These are phyloP conservation scores for Linum tenue DNA, from an alignment of 345 rosid genomes.

Conservation along the genomic window DNA sequence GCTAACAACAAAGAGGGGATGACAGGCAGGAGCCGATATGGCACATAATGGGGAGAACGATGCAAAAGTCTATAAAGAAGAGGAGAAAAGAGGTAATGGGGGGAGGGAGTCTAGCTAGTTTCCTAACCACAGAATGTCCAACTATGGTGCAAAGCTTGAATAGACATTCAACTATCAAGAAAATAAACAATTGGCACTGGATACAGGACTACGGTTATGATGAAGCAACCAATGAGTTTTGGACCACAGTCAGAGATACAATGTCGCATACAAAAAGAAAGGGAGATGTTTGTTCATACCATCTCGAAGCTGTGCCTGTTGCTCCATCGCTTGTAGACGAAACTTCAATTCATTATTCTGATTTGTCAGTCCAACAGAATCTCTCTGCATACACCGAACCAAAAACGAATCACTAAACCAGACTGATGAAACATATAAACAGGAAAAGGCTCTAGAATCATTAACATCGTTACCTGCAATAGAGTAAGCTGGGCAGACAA, in stretches of 20 bases:
- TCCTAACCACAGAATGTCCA: too few species aligned
- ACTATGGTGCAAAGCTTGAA: too few species aligned
- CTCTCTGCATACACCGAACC: constrained; percentile 44
- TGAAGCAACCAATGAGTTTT: too few species aligned
- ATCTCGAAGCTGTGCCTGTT: constrained; percentile 88
- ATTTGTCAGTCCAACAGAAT: constrained; percentile 79
- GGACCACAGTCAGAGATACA: too few species aligned
- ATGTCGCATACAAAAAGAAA: neutral
- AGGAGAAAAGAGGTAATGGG: too few species aligned
- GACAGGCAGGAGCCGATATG: too few species aligned
- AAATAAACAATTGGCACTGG: neutral
- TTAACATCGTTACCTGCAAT: constrained; percentile 46
- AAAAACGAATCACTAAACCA: constrained; percentile 6
- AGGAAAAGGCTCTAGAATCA: neutral
- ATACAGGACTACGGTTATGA: neutral
- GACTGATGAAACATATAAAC: neutral
- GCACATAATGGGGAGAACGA: too few species aligned
- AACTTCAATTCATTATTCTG: constrained; percentile 91
- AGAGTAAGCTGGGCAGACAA: constrained; percentile 92
- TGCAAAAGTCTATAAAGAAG: too few species aligned
- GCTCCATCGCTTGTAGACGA: constrained; percentile 97
- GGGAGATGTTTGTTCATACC: constrained; percentile 30
- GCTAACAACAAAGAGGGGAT: too few species aligned
- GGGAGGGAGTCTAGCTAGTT: too few species aligned
- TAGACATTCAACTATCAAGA: neutral